Evolutionary conservation across 176 grass and related monocot species (phyloP).

Genomic region (Cocos nucifera): DNA sequence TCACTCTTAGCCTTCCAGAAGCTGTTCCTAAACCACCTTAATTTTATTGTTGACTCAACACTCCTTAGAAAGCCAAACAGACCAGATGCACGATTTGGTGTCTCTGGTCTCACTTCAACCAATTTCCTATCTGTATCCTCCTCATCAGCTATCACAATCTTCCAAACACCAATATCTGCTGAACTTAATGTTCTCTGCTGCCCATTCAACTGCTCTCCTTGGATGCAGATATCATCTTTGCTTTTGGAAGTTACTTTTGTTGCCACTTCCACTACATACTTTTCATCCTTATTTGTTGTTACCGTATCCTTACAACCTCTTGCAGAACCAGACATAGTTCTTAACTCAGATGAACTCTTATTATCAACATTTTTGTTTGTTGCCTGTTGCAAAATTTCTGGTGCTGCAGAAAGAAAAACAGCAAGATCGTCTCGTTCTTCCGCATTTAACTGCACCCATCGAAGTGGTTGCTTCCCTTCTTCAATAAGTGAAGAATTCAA

Average conservation of each 20-base stretch:
- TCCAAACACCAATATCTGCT: slow-evolving; percentile 32
- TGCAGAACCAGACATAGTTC: not conserved
- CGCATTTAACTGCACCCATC: slow-evolving; percentile 74
- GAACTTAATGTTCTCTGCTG: slow-evolving; percentile 21
- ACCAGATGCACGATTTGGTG: slow-evolving; percentile 14
- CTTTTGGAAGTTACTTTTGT: slow-evolving; percentile 26
- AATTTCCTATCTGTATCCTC: slow-evolving; percentile 27
- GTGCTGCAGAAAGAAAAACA: slow-evolving; percentile 63
- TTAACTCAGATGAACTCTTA: slow-evolving; percentile 8
- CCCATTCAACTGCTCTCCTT: slow-evolving; percentile 30
- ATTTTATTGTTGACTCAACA: slow-evolving; percentile 33
- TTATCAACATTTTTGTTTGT: slow-evolving; percentile 23
- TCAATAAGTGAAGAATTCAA: slow-evolving; percentile 37
- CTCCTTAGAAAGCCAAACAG: slow-evolving; percentile 30
- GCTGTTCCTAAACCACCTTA: slow-evolving; percentile 60
- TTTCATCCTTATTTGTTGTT: slow-evolving; percentile 17
- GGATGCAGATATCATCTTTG: slow-evolving; percentile 17
- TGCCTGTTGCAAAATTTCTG: slow-evolving; percentile 18
- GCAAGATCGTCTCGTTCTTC: slow-evolving; percentile 71
- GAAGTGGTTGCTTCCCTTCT: slow-evolving; percentile 28
- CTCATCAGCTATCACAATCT: slow-evolving; percentile 38
- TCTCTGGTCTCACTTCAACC: slow-evolving; percentile 10
- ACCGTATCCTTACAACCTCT: not conserved
- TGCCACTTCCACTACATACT: slow-evolving; percentile 21
- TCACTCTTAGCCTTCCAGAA: slow-evolving; percentile 62